phyloP scores from a whole-genome alignment of 2,329 filamentous ascomycete genomes.

The Exophiala sp. region DNA sequence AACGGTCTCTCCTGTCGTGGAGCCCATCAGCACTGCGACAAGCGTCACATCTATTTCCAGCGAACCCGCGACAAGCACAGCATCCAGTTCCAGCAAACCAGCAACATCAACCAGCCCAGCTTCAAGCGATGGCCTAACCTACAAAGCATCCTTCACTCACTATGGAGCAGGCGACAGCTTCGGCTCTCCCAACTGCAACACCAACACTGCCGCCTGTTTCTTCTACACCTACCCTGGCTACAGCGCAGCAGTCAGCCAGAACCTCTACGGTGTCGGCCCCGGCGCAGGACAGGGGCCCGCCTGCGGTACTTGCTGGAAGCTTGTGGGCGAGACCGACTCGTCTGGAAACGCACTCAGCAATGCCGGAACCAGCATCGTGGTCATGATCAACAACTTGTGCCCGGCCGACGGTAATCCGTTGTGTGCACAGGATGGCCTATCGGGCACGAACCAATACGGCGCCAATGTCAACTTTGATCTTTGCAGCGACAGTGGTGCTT shows the following conservation, averaged over 20 bases:
- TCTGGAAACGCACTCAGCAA: slow-evolving; percentile 25
- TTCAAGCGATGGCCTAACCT: slow-evolving; percentile 9
- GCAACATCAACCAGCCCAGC: slow-evolving; percentile 10
- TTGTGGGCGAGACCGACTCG: slow-evolving; percentile 35
- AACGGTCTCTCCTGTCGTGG: not conserved
- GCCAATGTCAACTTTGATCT: slow-evolving; percentile 40
- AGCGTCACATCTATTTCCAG: too few relatives aligned
- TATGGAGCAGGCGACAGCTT: slow-evolving; percentile 34
- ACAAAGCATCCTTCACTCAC: slow-evolving; percentile 34
- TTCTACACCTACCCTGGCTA: slow-evolving; percentile 34
- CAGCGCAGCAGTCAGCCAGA: slow-evolving; percentile 37
- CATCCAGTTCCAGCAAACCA: not conserved
- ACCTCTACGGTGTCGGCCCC: slow-evolving; percentile 36
- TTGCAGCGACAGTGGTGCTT: slow-evolving; percentile 37
- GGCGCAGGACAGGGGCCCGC: slow-evolving; percentile 36
- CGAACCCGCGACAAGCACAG: not conserved
- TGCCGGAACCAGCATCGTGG: slow-evolving; percentile 35
- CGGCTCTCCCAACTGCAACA: slow-evolving; percentile 35
- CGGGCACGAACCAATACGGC: slow-evolving; percentile 36
- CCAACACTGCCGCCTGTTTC: slow-evolving; percentile 35
- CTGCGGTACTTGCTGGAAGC: slow-evolving; percentile 38
- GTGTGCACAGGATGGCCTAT: slow-evolving; percentile 34
- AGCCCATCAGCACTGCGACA: not conserved
- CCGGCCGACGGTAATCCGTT: slow-evolving; percentile 36
- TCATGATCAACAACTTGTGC: slow-evolving; percentile 40